A percentile compares a stretch with the other conserved stretches of the same genome.
phyloP scores from a whole-genome alignment of 78 protist genomes.

The Dictyostelium purpureum region DNA sequence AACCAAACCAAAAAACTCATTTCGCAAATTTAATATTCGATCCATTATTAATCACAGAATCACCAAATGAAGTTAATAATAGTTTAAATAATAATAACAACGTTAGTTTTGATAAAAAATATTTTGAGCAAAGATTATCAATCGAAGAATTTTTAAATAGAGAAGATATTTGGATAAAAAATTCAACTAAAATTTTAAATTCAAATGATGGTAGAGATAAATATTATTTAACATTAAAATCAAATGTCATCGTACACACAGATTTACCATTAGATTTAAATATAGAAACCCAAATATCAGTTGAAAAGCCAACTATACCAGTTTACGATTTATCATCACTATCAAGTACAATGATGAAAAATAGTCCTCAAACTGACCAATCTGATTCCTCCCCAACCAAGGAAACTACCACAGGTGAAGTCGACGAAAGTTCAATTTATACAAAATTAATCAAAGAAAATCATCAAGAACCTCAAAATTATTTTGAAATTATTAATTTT shows the following conservation, averaged over 20 bases:
- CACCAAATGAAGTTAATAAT: not conserved
- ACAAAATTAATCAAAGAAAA: not conserved
- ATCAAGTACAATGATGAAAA: not conserved
- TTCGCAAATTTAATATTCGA: constrained; percentile 58
- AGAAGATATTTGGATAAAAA: constrained; percentile 24
- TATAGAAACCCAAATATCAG: not conserved
- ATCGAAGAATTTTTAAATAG: constrained; percentile 21
- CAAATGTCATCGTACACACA: not conserved
- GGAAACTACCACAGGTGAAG: not conserved
- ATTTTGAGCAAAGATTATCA: not conserved
- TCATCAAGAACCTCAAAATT: not conserved
- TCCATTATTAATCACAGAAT: not conserved
- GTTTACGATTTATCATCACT: not conserved
- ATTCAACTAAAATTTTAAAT: not conserved
- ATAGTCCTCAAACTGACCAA: not conserved
- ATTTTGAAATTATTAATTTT: constrained; percentile 9
- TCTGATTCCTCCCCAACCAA: too few species aligned
- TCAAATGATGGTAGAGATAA: too few species aligned
- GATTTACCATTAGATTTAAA: constrained; percentile 19
- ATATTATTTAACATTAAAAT: too few species aligned
- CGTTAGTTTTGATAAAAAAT: not conserved
- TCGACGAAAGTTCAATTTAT: not conserved
- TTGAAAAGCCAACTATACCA: constrained; percentile 18
- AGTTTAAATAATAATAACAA: too few species aligned
- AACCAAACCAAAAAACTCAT: constrained; percentile 14